phyloP scores from a whole-genome alignment of 176 grass and related monocot species.

The Metroxylon sagu region DNA sequence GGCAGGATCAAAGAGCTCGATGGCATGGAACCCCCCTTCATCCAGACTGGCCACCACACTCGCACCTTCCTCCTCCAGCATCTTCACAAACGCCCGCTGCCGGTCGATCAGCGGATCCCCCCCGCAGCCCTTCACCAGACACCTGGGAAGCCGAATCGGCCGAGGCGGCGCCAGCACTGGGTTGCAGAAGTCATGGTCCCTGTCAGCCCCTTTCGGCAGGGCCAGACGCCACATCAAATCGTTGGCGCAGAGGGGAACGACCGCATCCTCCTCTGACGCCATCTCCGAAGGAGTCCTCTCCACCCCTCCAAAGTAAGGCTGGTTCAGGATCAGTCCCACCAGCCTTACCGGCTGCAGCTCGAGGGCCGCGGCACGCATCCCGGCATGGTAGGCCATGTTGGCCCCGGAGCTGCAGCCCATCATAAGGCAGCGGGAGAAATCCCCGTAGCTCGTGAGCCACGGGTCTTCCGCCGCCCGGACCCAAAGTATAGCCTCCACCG shows the following conservation, averaged over 20 bases:
- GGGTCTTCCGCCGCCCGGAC: constrained; percentile 28
- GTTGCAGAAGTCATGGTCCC: constrained; percentile 72
- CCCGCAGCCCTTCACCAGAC: constrained; percentile 43
- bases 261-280: constrained; percentile 40
- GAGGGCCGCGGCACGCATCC: constrained; percentile 17
- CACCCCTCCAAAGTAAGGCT: constrained; percentile 71
- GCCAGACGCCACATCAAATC: constrained; percentile 67
- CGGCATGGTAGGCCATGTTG: constrained; percentile 63
- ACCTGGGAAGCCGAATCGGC: constrained; percentile 20
- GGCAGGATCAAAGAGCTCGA: constrained; percentile 52
- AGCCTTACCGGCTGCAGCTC: constrained; percentile 20
- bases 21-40: constrained; percentile 42
- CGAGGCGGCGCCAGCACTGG: constrained; percentile 21
- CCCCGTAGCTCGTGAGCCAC: constrained; percentile 39
- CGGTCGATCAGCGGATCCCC: constrained; percentile 71
- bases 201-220: constrained; percentile 38
- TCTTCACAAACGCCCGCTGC: constrained; percentile 37
- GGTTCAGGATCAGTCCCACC: constrained; percentile 49
- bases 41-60: constrained; percentile 42
- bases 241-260: constrained; percentile 53
- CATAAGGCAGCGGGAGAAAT: constrained; percentile 53
- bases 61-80: constrained; percentile 36
- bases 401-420: constrained; percentile 89
- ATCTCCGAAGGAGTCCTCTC: constrained; percentile 57
- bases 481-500: constrained; percentile 51